A percentile compares a stretch with the other conserved stretches of the same genome.
phyloP scores from a whole-genome alignment of 2,329 filamentous ascomycete genomes.

The Cytospora piceicola region DNA sequence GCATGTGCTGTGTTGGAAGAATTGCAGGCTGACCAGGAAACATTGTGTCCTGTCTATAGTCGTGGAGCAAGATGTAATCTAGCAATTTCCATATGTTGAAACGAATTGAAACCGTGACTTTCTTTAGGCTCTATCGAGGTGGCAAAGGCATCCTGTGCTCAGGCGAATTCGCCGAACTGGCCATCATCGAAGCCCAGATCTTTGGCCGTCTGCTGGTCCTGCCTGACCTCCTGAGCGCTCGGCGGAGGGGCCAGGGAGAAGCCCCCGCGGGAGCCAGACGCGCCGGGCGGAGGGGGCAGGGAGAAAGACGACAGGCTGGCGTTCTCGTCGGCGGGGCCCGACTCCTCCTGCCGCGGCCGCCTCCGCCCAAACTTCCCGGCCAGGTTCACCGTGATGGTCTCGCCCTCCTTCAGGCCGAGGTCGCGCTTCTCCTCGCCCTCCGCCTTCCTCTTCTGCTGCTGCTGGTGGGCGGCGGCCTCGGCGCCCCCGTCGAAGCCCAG shows the following conservation, averaged over 20 bases:
- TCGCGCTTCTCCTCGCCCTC: slow-evolving; percentile 66
- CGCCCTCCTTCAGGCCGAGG: slow-evolving; percentile 84
- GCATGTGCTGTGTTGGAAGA: slow-evolving; percentile 12
- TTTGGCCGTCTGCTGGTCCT: slow-evolving; percentile 60
- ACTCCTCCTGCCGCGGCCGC: slow-evolving; percentile 33
- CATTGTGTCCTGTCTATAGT: slow-evolving; percentile 2
- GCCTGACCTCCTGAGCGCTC: slow-evolving; percentile 62
- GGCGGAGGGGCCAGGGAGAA: slow-evolving; percentile 69
- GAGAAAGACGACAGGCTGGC: slow-evolving; percentile 63
- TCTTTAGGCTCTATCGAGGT: slow-evolving; percentile 13
- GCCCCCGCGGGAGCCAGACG: slow-evolving; percentile 39
- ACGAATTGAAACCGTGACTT: slow-evolving; percentile 1
- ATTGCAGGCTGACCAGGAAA: background rate
- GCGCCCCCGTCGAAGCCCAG: slow-evolving; percentile 61
- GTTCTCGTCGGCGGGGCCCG: slow-evolving; percentile 39
- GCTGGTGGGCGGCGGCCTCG: slow-evolving; percentile 38
- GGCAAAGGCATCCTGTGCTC: slow-evolving; percentile 16
- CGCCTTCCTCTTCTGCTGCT: slow-evolving; percentile 43
- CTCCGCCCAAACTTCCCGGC: slow-evolving; percentile 61
- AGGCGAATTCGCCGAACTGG: slow-evolving; percentile 83
- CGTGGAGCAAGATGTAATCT: background rate
- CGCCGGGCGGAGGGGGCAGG: slow-evolving; percentile 69
- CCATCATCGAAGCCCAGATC: slow-evolving; percentile 85
- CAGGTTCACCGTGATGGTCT: slow-evolving; percentile 84
- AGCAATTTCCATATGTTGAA: background rate